Evolutionary conservation across 345 rosid genomes (phyloP), one percentile per base, ranked within the genome.

Genomic region (Hypericum androsaemum): DNA sequence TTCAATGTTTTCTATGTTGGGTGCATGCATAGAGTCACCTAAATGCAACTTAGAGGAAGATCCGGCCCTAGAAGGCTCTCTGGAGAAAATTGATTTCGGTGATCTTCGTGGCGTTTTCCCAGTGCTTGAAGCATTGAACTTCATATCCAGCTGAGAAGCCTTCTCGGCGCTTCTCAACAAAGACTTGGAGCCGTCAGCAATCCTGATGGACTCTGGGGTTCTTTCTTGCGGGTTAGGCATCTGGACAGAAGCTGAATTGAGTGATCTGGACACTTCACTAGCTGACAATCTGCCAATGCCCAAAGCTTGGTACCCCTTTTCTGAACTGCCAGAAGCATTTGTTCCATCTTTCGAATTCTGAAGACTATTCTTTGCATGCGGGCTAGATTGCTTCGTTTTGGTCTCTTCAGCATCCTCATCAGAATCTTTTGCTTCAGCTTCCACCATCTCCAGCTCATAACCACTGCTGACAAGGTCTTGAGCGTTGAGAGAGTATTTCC

Each of bases 381-480:
- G 53, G 32, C 14, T 22, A 44, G 56, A 40, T 59, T 65, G 85
- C 77, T 60, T 77, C 37, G 39, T 40, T 39, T 47, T 28, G 52
- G 68, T 61, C 41, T 60, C 73, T 50, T 61, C 94, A 45, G 63
- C 74, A 56, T 86, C 95, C 41, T 92, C 95, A 55, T 94, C 97
- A 41, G 95, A 94, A 79, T 94, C 97, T 61, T 68, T 78, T 56
- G 95, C 97, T 73, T 86, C 90, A 71, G 83, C 88, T 74, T 77
- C 94, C 85, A 77, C 69, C 66, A 70, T 58, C 65, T 85, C 97
- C 78, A 86, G 60, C 59, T 88, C 90, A 74, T 81, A 69, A 52
- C 87, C 96, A 74, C 92, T 83, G 71, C 50, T 13, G 38, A 22
- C 32, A 22, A 22, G 32, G 32, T 22, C 32, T n/a, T 22, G 32